phyloP scores from a whole-genome alignment of 768 basidiomycete genomes.

The Amanita thiersii region DNA sequence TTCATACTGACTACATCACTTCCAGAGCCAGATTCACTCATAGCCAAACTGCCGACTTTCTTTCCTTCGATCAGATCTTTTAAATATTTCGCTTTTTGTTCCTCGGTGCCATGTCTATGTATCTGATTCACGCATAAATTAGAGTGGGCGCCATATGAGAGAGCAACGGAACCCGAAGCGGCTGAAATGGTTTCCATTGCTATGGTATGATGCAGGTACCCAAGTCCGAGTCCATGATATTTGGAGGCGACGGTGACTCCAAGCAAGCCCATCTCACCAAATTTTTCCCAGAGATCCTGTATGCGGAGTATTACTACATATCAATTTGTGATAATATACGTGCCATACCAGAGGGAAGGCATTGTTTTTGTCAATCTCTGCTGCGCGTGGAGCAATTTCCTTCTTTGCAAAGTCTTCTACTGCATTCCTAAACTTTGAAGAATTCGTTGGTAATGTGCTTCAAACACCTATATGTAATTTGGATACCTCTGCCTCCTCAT shows the following conservation, averaged over 20 bases:
- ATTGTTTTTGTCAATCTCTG: constrained; percentile 81
- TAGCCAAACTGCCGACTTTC: constrained; percentile 86
- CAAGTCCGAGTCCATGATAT: constrained; percentile 76
- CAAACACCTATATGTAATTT: not conserved
- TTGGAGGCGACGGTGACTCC: constrained; percentile 77
- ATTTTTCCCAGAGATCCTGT: constrained; percentile 81
- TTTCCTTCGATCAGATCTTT: constrained; percentile 72
- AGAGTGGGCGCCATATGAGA: constrained; percentile 90
- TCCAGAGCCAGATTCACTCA: constrained; percentile 90
- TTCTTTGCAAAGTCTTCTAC: constrained; percentile 73
- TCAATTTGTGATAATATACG: constrained; percentile 4
- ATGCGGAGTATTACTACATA: constrained; percentile 5
- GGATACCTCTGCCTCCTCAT: constrained; percentile 72
- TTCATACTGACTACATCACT: constrained; percentile 96
- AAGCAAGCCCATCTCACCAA: constrained; percentile 88
- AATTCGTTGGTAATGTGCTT: not conserved
- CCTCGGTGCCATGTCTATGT: constrained; percentile 73
- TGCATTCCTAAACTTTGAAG: constrained; percentile 66
- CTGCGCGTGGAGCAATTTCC: constrained; percentile 81
- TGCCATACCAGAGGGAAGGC: constrained; percentile 61
- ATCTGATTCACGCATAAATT: constrained; percentile 88
- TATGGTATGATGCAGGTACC: constrained; percentile 82
- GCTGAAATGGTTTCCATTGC: constrained; percentile 93
- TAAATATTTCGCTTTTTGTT: constrained; percentile 81
- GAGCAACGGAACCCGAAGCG: constrained; percentile 85